Percentiles rank a stretch among this genome's conserved stretches.
These are phyloP conservation scores for Trametes maxima DNA, from an alignment of 768 basidiomycete genomes.

Conservation along the genomic window DNA sequence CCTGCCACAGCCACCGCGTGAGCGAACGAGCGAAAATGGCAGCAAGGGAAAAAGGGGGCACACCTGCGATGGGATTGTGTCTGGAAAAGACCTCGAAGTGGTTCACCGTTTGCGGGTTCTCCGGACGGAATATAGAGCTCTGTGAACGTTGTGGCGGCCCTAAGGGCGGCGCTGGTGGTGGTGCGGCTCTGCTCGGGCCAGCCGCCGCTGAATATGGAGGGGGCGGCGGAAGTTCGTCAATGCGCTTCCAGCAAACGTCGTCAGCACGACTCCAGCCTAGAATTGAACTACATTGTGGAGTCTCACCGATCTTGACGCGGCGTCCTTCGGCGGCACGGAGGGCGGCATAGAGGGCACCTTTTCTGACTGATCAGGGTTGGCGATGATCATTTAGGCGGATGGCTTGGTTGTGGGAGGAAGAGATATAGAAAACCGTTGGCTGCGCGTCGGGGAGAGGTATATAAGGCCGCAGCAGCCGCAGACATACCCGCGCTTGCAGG, in stretches of 20 bases:
- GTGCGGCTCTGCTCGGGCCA: neutral
- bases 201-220: slow-evolving; percentile 13
- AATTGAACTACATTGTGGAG: neutral
- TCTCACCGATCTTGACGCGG: neutral
- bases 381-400: slow-evolving; percentile 7
- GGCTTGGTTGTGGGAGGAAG: neutral
- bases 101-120: slow-evolving; percentile 30
- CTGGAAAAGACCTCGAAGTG: slow-evolving; percentile 29
- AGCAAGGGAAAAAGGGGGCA: neutral
- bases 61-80: slow-evolving; percentile 29
- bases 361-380: neutral
- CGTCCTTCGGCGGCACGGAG: slow-evolving; percentile 3
- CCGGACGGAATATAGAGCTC: slow-evolving; percentile 23
- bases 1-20: neutral
- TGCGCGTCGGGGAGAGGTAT: neutral
- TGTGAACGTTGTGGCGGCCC: neutral
- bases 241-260: neutral
- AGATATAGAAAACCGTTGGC: neutral
- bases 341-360: slow-evolving; percentile 2
- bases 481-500: neutral
- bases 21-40: no score
- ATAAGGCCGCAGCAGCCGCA: neutral
- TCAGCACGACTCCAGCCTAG: no score
- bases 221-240: slow-evolving; percentile 3
- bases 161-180: neutral